Conservation (phyloP, 371 early-diverging fungal genomes). For the Blastocladiella emersonii region DNA sequence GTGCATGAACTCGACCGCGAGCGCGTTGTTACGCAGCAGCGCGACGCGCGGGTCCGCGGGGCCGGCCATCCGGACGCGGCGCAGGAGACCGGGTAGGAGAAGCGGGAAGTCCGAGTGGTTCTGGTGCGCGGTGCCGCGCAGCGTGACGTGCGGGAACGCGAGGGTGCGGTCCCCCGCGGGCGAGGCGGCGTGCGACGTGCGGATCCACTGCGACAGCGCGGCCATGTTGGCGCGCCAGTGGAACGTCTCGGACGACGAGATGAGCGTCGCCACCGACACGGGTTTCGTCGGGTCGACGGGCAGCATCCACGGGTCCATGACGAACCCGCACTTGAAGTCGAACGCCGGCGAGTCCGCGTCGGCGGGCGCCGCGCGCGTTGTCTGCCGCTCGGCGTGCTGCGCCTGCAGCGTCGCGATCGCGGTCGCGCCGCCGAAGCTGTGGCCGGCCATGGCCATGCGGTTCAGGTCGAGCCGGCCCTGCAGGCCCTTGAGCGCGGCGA, state of each 20-base stretch:
- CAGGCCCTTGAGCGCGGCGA: conserved; percentile 7
- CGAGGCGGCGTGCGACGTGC: not conserved
- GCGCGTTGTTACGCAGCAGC: not conserved
- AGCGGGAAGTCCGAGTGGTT: not conserved
- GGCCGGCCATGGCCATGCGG: conserved; percentile 31
- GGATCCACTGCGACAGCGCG: not conserved
- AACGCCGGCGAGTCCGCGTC: not conserved
- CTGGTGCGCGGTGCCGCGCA: not conserved
- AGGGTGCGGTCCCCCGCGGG: not conserved
- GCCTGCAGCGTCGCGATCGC: conserved; percentile 11
- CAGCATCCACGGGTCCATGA: conserved; percentile 8
- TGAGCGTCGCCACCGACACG: not conserved
- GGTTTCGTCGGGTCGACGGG: not conserved
- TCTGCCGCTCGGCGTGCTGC: not conserved
- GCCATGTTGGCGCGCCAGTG: conserved; percentile 6
- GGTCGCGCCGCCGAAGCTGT: conserved; percentile 47
- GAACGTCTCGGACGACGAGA: conserved; percentile 4
- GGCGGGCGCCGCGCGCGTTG: not conserved
- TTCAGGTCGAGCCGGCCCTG: conserved; percentile 24
- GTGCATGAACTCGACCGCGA: not conserved
- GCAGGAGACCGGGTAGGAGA: not conserved
- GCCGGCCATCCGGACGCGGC: not conserved
- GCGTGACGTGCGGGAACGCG: not conserved
- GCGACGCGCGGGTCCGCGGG: not conserved
- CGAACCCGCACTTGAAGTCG: not conserved